Conservation (phyloP, 345 rosid genomes). For the Atalantia buxifolia region DNA sequence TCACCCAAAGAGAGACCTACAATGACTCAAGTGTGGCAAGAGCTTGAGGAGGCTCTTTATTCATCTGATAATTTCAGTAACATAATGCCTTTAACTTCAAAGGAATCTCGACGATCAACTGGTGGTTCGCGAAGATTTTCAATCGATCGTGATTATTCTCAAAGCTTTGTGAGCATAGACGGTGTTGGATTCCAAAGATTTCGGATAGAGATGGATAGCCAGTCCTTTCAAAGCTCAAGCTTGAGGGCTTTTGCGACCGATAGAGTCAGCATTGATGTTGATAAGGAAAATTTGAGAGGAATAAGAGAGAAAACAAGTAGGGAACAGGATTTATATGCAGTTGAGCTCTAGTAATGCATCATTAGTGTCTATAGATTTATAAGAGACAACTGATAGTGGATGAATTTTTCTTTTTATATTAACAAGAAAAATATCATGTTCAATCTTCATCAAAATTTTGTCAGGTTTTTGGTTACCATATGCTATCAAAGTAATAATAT, state of each 20-base stretch:
- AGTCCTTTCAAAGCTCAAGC: constrained; percentile 34
- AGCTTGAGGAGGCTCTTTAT: constrained; percentile 41
- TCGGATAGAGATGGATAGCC: constrained; percentile 45
- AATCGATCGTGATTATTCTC: constrained; percentile 25
- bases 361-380: not conserved
- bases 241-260: constrained; percentile 39
- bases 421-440: not conserved
- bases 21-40: constrained; percentile 50
- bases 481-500: not conserved
- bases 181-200: constrained; percentile 51
- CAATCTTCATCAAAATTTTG: not conserved
- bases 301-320: constrained; percentile 14
- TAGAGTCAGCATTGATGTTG: constrained; percentile 33
- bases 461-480: not conserved
- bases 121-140: not conserved
- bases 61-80: constrained; percentile 11
- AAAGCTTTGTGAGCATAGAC: constrained; percentile 49
- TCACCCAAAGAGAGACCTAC: constrained; percentile 51
- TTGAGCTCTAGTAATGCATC: not conserved
- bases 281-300: constrained; percentile 26
- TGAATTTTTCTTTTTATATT: not conserved
- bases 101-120: not conserved
- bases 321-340: constrained; percentile 8
- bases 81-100: constrained; percentile 4
- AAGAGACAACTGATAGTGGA: not conserved